Evolutionary conservation across 2,329 filamentous ascomycete species (phyloP).

Genomic region (Cordyceps militaris): DNA sequence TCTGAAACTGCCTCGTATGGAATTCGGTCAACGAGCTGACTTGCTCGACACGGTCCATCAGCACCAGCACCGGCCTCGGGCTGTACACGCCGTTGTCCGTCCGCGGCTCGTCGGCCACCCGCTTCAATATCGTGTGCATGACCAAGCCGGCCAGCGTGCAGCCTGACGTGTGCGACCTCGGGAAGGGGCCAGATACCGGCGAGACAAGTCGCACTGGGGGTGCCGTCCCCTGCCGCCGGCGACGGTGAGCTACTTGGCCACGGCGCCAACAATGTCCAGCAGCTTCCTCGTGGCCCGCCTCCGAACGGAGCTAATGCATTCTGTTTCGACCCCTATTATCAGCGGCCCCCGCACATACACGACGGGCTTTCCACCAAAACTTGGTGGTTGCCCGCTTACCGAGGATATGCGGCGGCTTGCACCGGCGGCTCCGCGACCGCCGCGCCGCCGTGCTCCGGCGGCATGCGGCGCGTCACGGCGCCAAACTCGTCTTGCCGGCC

Average conservation of each 20-base stretch:
- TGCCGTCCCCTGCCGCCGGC: background rate
- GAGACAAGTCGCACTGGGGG: background rate
- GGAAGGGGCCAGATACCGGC: background rate
- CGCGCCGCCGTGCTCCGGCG: background rate
- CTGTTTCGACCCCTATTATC: background rate
- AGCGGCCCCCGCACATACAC: too few relatives aligned
- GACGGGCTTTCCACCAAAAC: too few relatives aligned
- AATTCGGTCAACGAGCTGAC: background rate
- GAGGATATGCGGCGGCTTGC: background rate
- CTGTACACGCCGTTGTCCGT: background rate
- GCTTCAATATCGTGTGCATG: background rate
- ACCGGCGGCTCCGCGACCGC: too few relatives aligned
- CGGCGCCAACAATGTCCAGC: background rate
- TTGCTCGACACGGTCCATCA: background rate
- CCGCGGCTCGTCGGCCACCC: background rate
- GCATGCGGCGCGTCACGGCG: conserved; percentile 8
- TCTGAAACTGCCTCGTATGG: background rate
- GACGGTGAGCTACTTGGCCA: background rate
- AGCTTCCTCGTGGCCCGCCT: background rate
- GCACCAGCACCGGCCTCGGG: background rate
- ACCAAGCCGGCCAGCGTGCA: background rate
- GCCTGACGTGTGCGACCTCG: background rate
- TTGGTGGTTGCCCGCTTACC: background rate
- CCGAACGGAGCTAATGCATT: background rate
- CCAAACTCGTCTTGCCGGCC: conserved; percentile 21